Base-by-base conservation (phyloP, 805 yeast species). In the Starmerella sp. region DNA sequence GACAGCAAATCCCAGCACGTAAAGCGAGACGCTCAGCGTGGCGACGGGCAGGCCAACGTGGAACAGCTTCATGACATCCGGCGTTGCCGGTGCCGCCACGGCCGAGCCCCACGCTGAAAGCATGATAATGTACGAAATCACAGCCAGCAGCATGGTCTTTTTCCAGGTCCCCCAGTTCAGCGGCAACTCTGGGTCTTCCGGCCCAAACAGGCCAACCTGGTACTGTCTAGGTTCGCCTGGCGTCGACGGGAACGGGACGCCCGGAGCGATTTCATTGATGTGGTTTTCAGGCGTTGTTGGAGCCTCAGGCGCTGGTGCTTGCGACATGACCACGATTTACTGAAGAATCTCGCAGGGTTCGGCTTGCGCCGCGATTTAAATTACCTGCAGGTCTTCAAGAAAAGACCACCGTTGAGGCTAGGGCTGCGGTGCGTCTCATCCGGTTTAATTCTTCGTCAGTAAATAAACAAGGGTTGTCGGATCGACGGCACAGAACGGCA, bases 1-100 rank as follows among this genome's bases (percentile, higher is more conserved):
- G 0, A 87, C 77, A 0, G 96, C 97, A 70, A 89, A 91, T 10
- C 97, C 97, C 43, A 88, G 69, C n/a, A 90, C 96, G 63, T 80
- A 90, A 30, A 89, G 73, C 0, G 96, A 81, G 9, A 88, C 77
- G 54, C 87, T 85, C 48, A 91, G 74, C 28, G 86, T 77, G 13
- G 84, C 83, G n/a, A 82, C 90, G 10, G 81, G 84, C 6, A 64
- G 58, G 43, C 85, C 83, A 48, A 90, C 80, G 56, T 78, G 78
- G 68, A 69, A 90, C 41, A 75, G 69, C 49, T 60, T 71, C 59
- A 77, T 67, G 35, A 88, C 63, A 22, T 68, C 76, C 0, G 68
- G 63, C 10, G 79, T 73, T 4, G 83, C 84, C 32, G 83, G 75
- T 1, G 95, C 79, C 64, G 82, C 86, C 65, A 86, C 76, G n/a